A percentile compares a stretch with the other conserved stretches of the same genome.
Evolutionary conservation across 805 yeast genomes (phyloP).

Genomic region (Candida odintsovae): DNA sequence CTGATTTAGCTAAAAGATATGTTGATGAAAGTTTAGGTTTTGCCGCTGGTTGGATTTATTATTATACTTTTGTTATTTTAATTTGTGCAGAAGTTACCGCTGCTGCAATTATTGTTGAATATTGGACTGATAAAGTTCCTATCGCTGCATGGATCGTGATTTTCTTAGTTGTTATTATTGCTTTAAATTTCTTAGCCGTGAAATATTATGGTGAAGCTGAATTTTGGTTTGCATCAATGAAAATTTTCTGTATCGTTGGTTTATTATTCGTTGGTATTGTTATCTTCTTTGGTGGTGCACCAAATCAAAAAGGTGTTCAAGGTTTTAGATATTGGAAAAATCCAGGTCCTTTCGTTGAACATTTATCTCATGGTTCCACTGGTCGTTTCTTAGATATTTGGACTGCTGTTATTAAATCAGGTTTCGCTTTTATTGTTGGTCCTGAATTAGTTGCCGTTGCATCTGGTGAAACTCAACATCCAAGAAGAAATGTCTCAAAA

Average conservation of each 20-base stretch:
- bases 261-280: slow-evolving; percentile 50
- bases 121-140: slow-evolving; percentile 59
- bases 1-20: slow-evolving; percentile 54
- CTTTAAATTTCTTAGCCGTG: slow-evolving; percentile 51
- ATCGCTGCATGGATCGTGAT: slow-evolving; percentile 56
- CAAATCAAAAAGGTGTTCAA: slow-evolving; percentile 41
- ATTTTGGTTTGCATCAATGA: slow-evolving; percentile 58
- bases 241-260: slow-evolving; percentile 60
- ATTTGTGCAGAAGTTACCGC: slow-evolving; percentile 47
- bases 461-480: slow-evolving; percentile 54
- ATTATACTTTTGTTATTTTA: slow-evolving; percentile 21
- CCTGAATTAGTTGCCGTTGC: slow-evolving; percentile 59
- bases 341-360: slow-evolving; percentile 51
- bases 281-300: slow-evolving; percentile 64
- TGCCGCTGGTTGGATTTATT: slow-evolving; percentile 26
- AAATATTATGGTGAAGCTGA: slow-evolving; percentile 51
- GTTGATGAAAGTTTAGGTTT: slow-evolving; percentile 24
- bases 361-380: slow-evolving; percentile 44
- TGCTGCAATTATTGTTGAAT: slow-evolving; percentile 44
- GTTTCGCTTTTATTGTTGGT: slow-evolving; percentile 56
- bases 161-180: slow-evolving; percentile 41
- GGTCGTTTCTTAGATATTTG: slow-evolving; percentile 62
- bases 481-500: slow-evolving; percentile 55
- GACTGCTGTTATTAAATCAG: slow-evolving; percentile 58
- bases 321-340: slow-evolving; percentile 66